phyloP scores from a whole-genome alignment of 768 basidiomycete genomes.

The Suillus paluster region DNA sequence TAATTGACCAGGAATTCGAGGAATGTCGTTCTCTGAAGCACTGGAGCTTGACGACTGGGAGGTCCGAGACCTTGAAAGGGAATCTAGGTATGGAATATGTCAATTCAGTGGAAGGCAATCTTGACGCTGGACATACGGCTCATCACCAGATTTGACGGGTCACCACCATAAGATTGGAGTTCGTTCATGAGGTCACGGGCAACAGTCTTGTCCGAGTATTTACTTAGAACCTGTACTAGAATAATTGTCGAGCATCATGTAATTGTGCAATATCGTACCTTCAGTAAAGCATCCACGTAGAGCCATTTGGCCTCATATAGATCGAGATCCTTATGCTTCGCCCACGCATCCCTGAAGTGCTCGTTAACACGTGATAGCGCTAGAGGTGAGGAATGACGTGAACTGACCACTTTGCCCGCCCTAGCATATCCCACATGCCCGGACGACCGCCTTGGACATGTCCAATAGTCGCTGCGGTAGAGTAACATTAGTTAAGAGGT shows the following conservation, averaged over 20 bases:
- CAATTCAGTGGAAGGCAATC: neutral
- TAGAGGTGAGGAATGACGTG: conserved; percentile 7
- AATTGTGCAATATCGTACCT: conserved; percentile 48
- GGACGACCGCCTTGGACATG: conserved; percentile 82
- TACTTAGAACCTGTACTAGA: conserved; percentile 66
- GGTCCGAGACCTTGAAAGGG: conserved; percentile 51
- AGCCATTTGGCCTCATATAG: conserved; percentile 82
- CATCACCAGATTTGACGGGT: conserved; percentile 63
- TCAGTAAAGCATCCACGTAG: conserved; percentile 87
- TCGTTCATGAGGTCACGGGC: conserved; percentile 78
- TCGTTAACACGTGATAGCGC: conserved; percentile 26
- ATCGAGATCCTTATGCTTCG: conserved; percentile 85
- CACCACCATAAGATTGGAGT: conserved; percentile 75
- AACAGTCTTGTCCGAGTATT: conserved; percentile 82
- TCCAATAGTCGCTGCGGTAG: conserved; percentile 79
- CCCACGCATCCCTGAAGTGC: conserved; percentile 85
- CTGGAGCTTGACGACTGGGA: conserved; percentile 73
- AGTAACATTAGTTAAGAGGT: neutral
- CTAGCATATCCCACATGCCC: conserved; percentile 89
- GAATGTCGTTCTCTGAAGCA: conserved; percentile 45
- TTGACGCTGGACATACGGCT: conserved; percentile 55
- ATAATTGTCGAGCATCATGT: conserved; percentile 3
- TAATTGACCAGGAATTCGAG: conserved; percentile 18
- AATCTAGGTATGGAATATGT: conserved; percentile 23
- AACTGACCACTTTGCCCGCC: conserved; percentile 87